Evolutionary conservation across 2,329 filamentous ascomycete species (phyloP), one percentile per base, ranked within the genome.

Genomic region (Colletotrichum navitas): DNA sequence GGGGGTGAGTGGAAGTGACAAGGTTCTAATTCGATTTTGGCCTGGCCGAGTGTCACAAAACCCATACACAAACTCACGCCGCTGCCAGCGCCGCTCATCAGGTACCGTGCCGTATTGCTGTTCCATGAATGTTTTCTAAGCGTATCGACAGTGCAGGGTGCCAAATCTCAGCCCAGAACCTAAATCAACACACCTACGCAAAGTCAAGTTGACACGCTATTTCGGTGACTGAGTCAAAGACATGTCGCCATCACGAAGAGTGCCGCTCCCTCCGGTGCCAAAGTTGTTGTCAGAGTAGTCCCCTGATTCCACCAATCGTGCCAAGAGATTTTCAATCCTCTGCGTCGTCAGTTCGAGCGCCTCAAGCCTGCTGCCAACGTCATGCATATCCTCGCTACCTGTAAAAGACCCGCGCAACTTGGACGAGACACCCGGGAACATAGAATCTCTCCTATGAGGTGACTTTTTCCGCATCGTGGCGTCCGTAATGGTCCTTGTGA

Each of bases 391-490:
- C 47, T 84, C 81, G 16, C 82, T 80, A 36, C 87, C 86, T 39
- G 81, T 80, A 68, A 89, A 81, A 8, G 87, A 84, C 1, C 81
- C 80, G 34, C 84, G 83, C 72, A 90, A 78, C 77, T 89, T 87
- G 61, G 85, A 83, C 43, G 82, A 78, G 18, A 89, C 79, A 0
- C 85, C 84, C 0, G 86, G 87, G 69, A 88, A 89, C 72, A 89
- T 88, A 49, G 88, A 90, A 78, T 90, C 88, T 58, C 88, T 82
- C 45, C 88, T 83, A 58, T 82, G 82, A 18, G 82, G 78, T 26
- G 82, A 75, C 61, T 80, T 81, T 51, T 71, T 72, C 5, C 63
- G 61, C 63, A 58, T 52, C n/a, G 74, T 74, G n/a, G 82, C 81
- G n/a, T 79, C 79, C 21, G 83, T 83, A 45, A 83, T 80, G 47